Conservation (phyloP, 1,139 yeast genomes). For the Yamadazyma atlantica region DNA sequence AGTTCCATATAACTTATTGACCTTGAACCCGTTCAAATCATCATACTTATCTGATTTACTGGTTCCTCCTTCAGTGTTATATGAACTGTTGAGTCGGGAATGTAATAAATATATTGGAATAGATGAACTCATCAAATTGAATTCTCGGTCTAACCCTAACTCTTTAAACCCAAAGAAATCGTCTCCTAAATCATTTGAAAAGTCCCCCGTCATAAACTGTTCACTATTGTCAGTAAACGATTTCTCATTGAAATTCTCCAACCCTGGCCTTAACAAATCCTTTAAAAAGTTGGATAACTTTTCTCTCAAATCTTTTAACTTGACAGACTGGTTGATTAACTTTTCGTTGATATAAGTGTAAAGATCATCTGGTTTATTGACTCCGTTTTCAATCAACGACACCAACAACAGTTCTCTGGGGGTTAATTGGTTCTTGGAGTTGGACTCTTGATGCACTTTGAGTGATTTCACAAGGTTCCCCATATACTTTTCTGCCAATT, state of each 20-base stretch:
- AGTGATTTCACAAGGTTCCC: slow-evolving; percentile 71
- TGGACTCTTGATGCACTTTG: slow-evolving; percentile 67
- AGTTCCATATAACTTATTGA: slow-evolving; percentile 47
- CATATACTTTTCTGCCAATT: slow-evolving; percentile 78
- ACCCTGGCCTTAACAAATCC: slow-evolving; percentile 80
- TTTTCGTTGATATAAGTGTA: slow-evolving; percentile 76
- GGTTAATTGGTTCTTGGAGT: slow-evolving; percentile 45
- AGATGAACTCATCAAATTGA: slow-evolving; percentile 79
- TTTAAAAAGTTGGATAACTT: slow-evolving; percentile 75
- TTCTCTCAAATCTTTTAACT: slow-evolving; percentile 64
- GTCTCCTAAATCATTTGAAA: slow-evolving; percentile 87
- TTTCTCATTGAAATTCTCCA: slow-evolving; percentile 70
- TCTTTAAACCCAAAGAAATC: slow-evolving; percentile 97
- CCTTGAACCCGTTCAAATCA: slow-evolving; percentile 56
- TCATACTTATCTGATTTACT: slow-evolving; percentile 56
- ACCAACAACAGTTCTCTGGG: slow-evolving; percentile 55
- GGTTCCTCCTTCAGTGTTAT: slow-evolving; percentile 38
- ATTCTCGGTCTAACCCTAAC: slow-evolving; percentile 89
- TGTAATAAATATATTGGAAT: slow-evolving; percentile 90
- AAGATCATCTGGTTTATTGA: slow-evolving; percentile 73
- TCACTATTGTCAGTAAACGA: slow-evolving; percentile 90
- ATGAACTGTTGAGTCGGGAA: slow-evolving; percentile 64
- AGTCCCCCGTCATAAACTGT: slow-evolving; percentile 92
- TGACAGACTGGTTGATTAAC: slow-evolving; percentile 64
- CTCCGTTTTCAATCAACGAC: slow-evolving; percentile 80